Evolutionary conservation across 495 filamentous ascomycete genomes (phyloP).

Genomic region (Parachaetomium inaequale): DNA sequence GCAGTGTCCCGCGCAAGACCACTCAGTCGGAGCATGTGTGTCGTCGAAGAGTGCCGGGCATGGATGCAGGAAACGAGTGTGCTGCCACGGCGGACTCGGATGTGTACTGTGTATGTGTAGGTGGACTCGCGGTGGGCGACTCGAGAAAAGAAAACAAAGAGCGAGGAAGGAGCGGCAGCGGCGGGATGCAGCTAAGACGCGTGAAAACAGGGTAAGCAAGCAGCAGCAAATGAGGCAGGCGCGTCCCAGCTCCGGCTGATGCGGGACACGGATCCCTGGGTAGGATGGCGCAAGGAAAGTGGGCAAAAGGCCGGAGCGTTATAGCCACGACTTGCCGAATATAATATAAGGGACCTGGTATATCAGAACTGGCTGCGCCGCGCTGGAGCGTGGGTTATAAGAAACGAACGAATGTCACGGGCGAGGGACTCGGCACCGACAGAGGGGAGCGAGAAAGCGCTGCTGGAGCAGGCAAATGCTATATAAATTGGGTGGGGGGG

Average conservation of each 20-base stretch:
- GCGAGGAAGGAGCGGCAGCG: slow-evolving; percentile 1
- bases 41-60: background rate
- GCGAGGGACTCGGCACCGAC: background rate
- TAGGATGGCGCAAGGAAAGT: slow-evolving; percentile 20
- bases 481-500: slow-evolving; percentile 3
- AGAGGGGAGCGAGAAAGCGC: background rate
- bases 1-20: background rate
- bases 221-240: slow-evolving; percentile 18
- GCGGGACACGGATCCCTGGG: slow-evolving; percentile 20
- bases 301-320: slow-evolving; percentile 13
- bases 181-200: slow-evolving; percentile 18
- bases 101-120: background rate
- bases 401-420: background rate
- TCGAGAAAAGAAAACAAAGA: background rate
- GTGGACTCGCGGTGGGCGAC: no score
- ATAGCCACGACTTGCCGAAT: slow-evolving; percentile 31
- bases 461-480: background rate
- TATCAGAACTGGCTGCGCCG: slow-evolving; percentile 13
- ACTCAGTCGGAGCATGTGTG: slow-evolving; percentile 7
- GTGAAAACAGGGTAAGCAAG: slow-evolving; percentile 24
- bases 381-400: background rate
- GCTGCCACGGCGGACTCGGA: background rate
- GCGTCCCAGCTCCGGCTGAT: slow-evolving; percentile 22
- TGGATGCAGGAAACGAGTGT: background rate
- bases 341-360: slow-evolving; percentile 30